Base-by-base conservation (phyloP, 2,329 filamentous ascomycete genomes). In the Dothiorella sarmentorum region DNA sequence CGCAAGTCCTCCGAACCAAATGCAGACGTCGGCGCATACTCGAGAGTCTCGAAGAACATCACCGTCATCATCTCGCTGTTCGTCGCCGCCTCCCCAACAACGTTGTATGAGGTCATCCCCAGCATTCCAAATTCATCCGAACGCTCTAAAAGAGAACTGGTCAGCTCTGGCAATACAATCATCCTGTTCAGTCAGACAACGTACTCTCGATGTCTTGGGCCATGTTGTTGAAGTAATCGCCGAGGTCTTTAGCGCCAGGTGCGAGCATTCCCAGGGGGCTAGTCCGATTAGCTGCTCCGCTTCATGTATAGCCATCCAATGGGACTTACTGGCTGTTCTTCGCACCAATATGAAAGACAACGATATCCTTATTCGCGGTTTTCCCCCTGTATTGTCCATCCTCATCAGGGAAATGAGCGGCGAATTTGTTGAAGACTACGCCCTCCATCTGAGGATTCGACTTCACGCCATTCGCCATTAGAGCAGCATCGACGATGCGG, bases 31-130 rank as follows among this genome's bases (percentile, higher is more conserved):
- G 18, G 11, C 6, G 26, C 52, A 7, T 43, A 56, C 38, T 78
- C 78, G 15, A 79, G 59, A 57, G 74, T 71, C 33, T 74, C 72
- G 68, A 85, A 85, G 72, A 83, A 84, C 64, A 75, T 76, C 31
- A 81, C 71, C 2, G 65, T 63, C 60, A 80, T 62, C 18, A 68
- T 15, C 7, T 77, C 75, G 61, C 76, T 77, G 56, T 75, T 71
- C 13, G 74, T 73, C 2, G 62, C 61, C 31, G 73, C 69, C 22
- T 75, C 71, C 11, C 68, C 66, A n/a, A 61, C 51, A 52, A 68
- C 70, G n/a, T 68, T 53, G 73, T 77, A 83, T 11, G 63, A 61
- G 2, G 75, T 78, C 22, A 38, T 18, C 10, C 42, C 40, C 29
- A 53, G 5, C 9, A 59, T 20, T 17, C 40, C 47, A 18, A 55